phyloP scores from a whole-genome alignment of 1,139 yeast genomes.

The Nakaseomyces kungkrabaensis region DNA sequence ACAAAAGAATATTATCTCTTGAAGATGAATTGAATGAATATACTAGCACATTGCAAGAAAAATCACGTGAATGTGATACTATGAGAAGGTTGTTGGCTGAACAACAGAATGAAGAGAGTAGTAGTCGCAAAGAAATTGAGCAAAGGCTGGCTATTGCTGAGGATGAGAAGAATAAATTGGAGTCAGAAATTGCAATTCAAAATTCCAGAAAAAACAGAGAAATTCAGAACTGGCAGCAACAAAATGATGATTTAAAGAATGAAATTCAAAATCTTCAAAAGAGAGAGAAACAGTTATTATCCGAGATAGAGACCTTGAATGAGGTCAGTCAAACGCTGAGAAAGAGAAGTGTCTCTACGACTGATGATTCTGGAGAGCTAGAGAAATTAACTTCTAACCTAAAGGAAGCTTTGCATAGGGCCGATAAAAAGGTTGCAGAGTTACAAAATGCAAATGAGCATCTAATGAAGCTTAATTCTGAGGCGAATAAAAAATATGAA shows the following conservation, averaged over 20 bases:
- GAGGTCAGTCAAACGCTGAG: slow-evolving; percentile 19
- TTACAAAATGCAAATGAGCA: slow-evolving; percentile 47
- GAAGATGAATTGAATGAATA: slow-evolving; percentile 77
- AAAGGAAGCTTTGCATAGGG: slow-evolving; percentile 42
- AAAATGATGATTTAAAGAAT: slow-evolving; percentile 26
- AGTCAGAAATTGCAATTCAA: slow-evolving; percentile 41
- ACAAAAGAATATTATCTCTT: slow-evolving; percentile 49
- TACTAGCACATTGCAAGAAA: slow-evolving; percentile 62
- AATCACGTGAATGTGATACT: slow-evolving; percentile 67
- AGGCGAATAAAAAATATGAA: slow-evolving; percentile 53
- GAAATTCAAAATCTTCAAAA: slow-evolving; percentile 21
- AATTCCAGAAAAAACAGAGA: slow-evolving; percentile 38
- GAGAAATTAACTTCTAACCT: slow-evolving; percentile 35
- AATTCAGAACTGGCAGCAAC: slow-evolving; percentile 25
- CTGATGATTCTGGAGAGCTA: slow-evolving; percentile 23
- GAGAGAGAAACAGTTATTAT: slow-evolving; percentile 32
- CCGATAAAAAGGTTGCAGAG: slow-evolving; percentile 45
- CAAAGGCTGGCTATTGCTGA: slow-evolving; percentile 35
- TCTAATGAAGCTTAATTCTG: slow-evolving; percentile 59
- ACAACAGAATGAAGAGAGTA: slow-evolving; percentile 49
- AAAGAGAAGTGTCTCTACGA: slow-evolving; percentile 18
- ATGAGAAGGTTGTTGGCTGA: slow-evolving; percentile 62
- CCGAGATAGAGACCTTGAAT: slow-evolving; percentile 25
- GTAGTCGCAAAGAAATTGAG: slow-evolving; percentile 38
- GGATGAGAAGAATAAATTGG: slow-evolving; percentile 54